Evolutionary conservation across 345 rosid genomes (phyloP), one percentile per base, ranked within the genome.

Genomic region (Linum lewisii): DNA sequence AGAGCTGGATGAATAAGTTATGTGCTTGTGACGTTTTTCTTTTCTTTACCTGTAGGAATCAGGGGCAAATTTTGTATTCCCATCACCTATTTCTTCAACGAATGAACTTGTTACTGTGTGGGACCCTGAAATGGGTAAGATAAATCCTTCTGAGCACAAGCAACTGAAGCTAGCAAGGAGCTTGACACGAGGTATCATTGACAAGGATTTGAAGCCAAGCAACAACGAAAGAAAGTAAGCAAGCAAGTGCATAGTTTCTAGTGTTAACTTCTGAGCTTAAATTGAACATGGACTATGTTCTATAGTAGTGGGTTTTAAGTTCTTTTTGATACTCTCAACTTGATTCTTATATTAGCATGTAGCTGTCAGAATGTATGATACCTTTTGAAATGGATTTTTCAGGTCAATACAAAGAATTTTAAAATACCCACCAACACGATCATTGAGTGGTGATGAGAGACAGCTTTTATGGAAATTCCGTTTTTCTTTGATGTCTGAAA

Each of bases 391-490:
- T 64, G 56, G 67, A 50, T 42, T 72, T 78, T 51, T 20, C 63
- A 91, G 98, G 79, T 82, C 87, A 38, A 92, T 92, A 69, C 89
- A 88, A 63, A 75, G 85, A 63, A 86, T 92, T 74, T 75, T 88
- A 52, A 92, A 84, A 71, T 92, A 83, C 63, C 98, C 95, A 38
- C 97, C 98, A 16, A 92, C 98, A 62, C 80, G 90, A 74, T 66
- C 80, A 62, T 76, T 92, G 76, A 86, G 77, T 75, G 98, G 98
- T 77, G 98, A 88, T 68, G 98, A 92, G 78, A 88, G 92, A 71
- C 98, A 92, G 72, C 89, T 92, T 61, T 83, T 88, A 16, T 92
- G 98, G 98, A 92, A 92, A 80, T 88, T 88, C 57, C 88, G 97
- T 42, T 93, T 89, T 79, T 93, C 95, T 51, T 69, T 83, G 69